Conservation (phyloP, 2,329 filamentous ascomycete genomes). For the Fusarium azukiicola region DNA sequence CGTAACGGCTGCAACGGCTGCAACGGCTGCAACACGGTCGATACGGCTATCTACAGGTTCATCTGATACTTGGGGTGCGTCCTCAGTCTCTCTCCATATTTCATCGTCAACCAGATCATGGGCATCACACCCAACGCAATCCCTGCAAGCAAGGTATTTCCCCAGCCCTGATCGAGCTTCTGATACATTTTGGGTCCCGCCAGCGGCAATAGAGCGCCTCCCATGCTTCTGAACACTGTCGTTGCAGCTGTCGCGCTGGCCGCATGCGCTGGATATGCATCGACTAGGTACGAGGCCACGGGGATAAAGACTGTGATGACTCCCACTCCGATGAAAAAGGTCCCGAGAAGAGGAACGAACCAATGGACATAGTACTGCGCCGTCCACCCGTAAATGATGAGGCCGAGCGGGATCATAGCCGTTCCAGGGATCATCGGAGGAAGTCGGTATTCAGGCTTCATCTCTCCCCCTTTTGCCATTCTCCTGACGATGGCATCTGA, state of each 20-base stretch:
- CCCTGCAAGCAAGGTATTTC: slow-evolving; percentile 39
- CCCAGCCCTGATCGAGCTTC: slow-evolving; percentile 40
- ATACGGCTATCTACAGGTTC: background rate
- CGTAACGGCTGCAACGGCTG: too few relatives aligned
- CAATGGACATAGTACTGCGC: slow-evolving; percentile 72
- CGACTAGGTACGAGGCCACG: background rate
- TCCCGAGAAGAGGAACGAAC: slow-evolving; percentile 73
- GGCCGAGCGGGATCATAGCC: slow-evolving; percentile 44
- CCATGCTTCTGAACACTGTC: slow-evolving; percentile 41
- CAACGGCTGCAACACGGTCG: background rate
- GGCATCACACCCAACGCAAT: slow-evolving; percentile 33
- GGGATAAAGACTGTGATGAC: slow-evolving; percentile 18
- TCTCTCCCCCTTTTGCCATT: slow-evolving; percentile 33
- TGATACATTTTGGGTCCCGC: slow-evolving; percentile 41
- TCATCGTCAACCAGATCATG: slow-evolving; percentile 35
- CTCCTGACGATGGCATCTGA: slow-evolving; percentile 37
- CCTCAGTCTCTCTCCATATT: slow-evolving; percentile 34
- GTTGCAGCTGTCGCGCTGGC: slow-evolving; percentile 22
- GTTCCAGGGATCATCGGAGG: slow-evolving; percentile 44
- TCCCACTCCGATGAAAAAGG: slow-evolving; percentile 61
- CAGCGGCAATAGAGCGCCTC: slow-evolving; percentile 38
- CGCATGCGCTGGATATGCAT: background rate
- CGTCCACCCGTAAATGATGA: slow-evolving; percentile 54
- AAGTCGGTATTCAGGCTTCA: slow-evolving; percentile 47
- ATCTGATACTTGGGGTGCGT: slow-evolving; percentile 30